phyloP scores from a whole-genome alignment of 225 moss, liverwort and hornwort genomes.

The Polytrichum formosum region DNA sequence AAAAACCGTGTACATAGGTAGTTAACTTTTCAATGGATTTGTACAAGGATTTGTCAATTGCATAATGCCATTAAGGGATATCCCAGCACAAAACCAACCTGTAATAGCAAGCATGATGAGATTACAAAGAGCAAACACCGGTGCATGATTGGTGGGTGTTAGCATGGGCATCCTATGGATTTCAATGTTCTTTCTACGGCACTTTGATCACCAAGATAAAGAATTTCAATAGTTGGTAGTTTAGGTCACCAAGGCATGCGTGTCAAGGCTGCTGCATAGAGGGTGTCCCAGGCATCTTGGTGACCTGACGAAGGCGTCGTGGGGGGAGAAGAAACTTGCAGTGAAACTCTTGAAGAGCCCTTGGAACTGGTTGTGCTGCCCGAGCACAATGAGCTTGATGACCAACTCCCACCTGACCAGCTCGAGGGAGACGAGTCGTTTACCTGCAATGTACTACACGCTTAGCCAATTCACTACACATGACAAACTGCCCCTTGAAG shows the following conservation, averaged over 20 bases:
- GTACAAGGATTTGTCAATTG: too few species aligned
- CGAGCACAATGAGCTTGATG: slow-evolving; percentile 44
- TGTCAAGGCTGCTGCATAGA: slow-evolving; percentile 86
- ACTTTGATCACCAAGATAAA: too few species aligned
- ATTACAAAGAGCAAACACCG: slow-evolving; percentile 52
- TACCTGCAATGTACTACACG: too few species aligned
- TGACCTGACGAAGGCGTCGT: slow-evolving; percentile 63
- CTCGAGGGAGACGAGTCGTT: too few species aligned
- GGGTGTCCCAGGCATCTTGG: slow-evolving; percentile 68
- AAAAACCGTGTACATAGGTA: too few species aligned
- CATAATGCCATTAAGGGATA: background rate
- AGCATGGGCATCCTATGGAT: slow-evolving; percentile 21
- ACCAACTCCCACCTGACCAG: slow-evolving; percentile 44
- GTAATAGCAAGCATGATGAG: slow-evolving; percentile 44
- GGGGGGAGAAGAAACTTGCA: slow-evolving; percentile 73
- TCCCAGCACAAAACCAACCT: slow-evolving; percentile 22
- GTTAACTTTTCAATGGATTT: too few species aligned
- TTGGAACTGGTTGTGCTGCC: slow-evolving; percentile 61
- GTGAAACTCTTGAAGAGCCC: slow-evolving; percentile 63
- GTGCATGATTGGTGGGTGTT: slow-evolving; percentile 44
- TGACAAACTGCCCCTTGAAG: too few species aligned
- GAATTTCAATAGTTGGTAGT: too few species aligned
- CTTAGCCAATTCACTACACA: too few species aligned
- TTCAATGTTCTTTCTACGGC: too few species aligned
- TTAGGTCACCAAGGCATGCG: slow-evolving; percentile 36